Evolutionary conservation across 2,329 filamentous ascomycete genomes (phyloP).

Genomic region (Ceratocystis colombiana): DNA sequence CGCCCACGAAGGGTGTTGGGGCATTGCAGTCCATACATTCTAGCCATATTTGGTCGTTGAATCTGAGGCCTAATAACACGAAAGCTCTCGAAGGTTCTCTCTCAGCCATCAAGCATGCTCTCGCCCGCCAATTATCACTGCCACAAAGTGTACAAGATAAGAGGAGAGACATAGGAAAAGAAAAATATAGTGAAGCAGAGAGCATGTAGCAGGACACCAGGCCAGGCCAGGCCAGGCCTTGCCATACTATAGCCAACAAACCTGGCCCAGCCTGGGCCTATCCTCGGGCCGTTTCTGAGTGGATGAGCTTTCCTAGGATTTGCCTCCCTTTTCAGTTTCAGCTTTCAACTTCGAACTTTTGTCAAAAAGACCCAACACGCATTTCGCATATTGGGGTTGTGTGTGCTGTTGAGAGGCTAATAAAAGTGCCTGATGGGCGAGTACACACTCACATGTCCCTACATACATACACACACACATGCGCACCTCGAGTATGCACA

Average conservation of each 20-base stretch:
- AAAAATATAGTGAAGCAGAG: neutral
- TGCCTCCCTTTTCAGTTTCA: too few species aligned
- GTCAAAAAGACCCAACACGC: neutral
- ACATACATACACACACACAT: neutral
- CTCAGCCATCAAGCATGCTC: too few species aligned
- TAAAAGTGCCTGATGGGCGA: neutral
- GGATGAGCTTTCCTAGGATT: neutral
- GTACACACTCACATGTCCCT: too few species aligned
- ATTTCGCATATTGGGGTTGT: neutral
- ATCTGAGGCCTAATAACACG: neutral
- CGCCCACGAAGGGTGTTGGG: too few species aligned
- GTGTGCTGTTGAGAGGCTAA: neutral
- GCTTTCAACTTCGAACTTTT: neutral
- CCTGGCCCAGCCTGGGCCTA: neutral
- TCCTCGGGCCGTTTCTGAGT: neutral
- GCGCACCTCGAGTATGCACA: neutral
- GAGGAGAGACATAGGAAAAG: neutral
- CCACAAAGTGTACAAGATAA: neutral
- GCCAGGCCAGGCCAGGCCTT: neutral
- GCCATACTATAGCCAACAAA: neutral
- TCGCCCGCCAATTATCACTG: too few species aligned
- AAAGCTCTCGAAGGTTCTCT: neutral
- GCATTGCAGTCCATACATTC: too few species aligned
- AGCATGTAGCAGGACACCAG: neutral
- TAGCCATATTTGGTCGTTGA: neutral